phyloP scores from a whole-genome alignment of 2,329 filamentous ascomycete genomes.

The Bipolaris sorokiniana region DNA sequence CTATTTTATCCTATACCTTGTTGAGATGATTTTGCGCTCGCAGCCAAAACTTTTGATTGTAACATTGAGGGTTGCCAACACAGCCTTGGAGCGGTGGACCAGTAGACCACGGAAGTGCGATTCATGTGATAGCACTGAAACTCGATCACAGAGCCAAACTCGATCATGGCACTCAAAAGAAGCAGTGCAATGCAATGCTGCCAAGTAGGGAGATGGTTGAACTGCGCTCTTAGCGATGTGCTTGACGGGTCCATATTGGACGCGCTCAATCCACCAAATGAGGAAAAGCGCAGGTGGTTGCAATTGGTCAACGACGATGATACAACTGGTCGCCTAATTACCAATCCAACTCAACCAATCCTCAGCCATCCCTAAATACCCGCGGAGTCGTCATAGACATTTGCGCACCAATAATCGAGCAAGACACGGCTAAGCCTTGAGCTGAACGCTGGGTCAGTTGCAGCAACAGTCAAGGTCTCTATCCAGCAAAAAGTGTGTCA shows the following conservation, averaged over 20 bases:
- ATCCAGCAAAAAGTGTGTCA: too few relatives aligned
- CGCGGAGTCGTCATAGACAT: too few relatives aligned
- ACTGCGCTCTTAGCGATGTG: background rate
- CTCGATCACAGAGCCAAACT: background rate
- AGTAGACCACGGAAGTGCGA: background rate
- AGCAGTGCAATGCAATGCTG: background rate
- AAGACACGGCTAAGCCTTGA: too few relatives aligned
- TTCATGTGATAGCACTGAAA: background rate
- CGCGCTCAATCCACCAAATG: too few relatives aligned
- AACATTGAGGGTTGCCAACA: background rate
- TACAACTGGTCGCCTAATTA: too few relatives aligned
- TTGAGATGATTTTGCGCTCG: conserved; percentile 9
- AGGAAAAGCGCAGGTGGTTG: too few relatives aligned
- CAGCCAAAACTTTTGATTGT: background rate
- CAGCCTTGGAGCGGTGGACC: background rate
- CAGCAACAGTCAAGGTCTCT: too few relatives aligned
- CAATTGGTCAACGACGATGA: too few relatives aligned
- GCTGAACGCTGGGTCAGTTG: too few relatives aligned
- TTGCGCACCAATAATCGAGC: too few relatives aligned
- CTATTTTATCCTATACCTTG: background rate
- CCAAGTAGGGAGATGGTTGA: background rate
- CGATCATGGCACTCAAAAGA: background rate
- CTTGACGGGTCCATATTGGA: too few relatives aligned
- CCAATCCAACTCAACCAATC: too few relatives aligned
- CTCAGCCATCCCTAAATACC: background rate